Conservation (phyloP, 2,329 filamentous ascomycete genomes). For the Seiridium unicorne region DNA sequence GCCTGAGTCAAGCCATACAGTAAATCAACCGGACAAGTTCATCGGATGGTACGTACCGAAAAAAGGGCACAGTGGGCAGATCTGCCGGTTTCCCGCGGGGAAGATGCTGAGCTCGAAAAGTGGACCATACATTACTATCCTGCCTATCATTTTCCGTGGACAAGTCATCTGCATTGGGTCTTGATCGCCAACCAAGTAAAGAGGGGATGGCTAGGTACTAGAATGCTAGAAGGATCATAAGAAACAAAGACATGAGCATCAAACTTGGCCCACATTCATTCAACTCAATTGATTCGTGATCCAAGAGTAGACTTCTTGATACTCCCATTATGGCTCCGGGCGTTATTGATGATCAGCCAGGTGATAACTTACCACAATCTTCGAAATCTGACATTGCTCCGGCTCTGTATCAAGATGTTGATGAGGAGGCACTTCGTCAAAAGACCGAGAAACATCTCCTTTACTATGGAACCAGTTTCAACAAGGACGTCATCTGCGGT, state of each 20-base stretch:
- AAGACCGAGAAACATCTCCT: conserved; percentile 13
- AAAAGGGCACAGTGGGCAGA: too few relatives aligned
- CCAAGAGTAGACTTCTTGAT: too few relatives aligned
- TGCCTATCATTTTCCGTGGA: too few relatives aligned
- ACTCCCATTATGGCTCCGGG: neutral
- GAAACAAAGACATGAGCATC: too few relatives aligned
- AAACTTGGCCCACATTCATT: neutral
- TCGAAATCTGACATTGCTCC: neutral
- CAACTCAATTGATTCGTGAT: neutral
- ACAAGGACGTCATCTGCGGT: conserved; percentile 37
- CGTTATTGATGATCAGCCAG: neutral
- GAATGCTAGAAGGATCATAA: too few relatives aligned
- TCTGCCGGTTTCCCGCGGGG: neutral
- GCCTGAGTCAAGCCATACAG: too few relatives aligned
- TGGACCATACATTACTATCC: neutral
- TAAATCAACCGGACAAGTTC: too few relatives aligned
- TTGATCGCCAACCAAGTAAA: too few relatives aligned
- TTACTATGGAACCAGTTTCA: conserved; percentile 23
- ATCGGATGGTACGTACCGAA: too few relatives aligned
- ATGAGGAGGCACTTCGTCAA: neutral
- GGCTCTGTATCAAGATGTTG: neutral
- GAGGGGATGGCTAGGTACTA: too few relatives aligned
- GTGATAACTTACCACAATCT: neutral
- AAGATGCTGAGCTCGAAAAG: neutral
- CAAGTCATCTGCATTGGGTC: too few relatives aligned